phyloP scores from a whole-genome alignment of 805 yeast genomes.

The Yamadazyma olivae region DNA sequence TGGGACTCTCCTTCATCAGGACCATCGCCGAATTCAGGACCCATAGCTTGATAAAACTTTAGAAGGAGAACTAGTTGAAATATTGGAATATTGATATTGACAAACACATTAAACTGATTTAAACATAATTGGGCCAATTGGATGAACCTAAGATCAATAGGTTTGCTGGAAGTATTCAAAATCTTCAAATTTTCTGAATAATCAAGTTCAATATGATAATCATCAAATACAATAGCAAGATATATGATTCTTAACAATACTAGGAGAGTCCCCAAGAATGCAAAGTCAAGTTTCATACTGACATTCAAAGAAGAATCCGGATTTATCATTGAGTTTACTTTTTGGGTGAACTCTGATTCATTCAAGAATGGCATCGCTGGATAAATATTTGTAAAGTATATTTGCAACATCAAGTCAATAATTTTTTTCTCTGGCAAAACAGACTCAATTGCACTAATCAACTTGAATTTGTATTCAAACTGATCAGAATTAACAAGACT shows the following conservation, averaged over 20 bases:
- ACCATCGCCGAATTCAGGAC: conserved; percentile 57
- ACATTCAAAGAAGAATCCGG: conserved; percentile 12
- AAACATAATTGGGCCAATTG: conserved; percentile 34
- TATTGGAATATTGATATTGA: conserved; percentile 45
- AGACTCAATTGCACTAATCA: too few species aligned
- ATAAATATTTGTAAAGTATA: too few species aligned
- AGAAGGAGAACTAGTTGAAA: conserved; percentile 53
- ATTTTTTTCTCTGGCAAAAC: too few species aligned
- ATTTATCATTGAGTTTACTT: not conserved
- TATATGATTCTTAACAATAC: conserved; percentile 32
- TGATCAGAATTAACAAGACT: too few species aligned
- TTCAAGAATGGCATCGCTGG: conserved; percentile 47
- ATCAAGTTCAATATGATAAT: conserved; percentile 2
- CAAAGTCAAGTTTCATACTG: conserved; percentile 29
- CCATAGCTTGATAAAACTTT: conserved; percentile 44
- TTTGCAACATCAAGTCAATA: too few species aligned
- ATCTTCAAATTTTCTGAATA: conserved; percentile 22
- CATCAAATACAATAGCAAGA: conserved; percentile 24
- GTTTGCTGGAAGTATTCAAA: conserved; percentile 24
- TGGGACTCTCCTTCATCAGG: conserved; percentile 57
- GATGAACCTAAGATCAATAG: too few species aligned
- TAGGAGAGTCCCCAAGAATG: conserved; percentile 30
- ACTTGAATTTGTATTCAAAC: too few species aligned
- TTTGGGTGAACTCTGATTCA: conserved; percentile 25
- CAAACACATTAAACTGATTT: conserved; percentile 28